Evolutionary conservation across 192 early-diverging fungal species (phyloP).

Genomic region (Obelidium mucronatum): DNA sequence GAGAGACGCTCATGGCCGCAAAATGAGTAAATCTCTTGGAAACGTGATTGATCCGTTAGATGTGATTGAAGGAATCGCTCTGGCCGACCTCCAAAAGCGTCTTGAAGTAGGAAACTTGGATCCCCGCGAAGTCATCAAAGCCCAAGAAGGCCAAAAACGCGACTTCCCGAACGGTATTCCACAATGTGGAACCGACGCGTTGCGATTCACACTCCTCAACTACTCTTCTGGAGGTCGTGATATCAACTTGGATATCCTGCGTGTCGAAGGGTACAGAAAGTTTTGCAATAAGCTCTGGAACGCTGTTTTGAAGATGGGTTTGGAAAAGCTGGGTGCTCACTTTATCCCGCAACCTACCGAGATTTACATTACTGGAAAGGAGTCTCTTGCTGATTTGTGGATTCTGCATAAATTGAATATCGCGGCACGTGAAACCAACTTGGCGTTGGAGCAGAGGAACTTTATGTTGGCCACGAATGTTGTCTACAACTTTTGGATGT

Average conservation of each 20-base stretch:
- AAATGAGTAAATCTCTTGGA: conserved; percentile 96
- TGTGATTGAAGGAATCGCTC: conserved; percentile 92
- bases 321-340: conserved; percentile 91
- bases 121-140: conserved; percentile 85
- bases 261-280: conserved; percentile 99
- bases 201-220: conserved; percentile 59
- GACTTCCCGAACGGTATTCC: conserved; percentile 98
- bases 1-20: conserved; percentile 96
- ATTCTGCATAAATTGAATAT: conserved; percentile 90
- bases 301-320: conserved; percentile 88
- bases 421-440: conserved; percentile 79
- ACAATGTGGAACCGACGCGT: conserved; percentile 94
- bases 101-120: conserved; percentile 89
- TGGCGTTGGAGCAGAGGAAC: conserved; percentile 80
- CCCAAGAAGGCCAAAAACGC: conserved; percentile 80
- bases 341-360: conserved; percentile 70
- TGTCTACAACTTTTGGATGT: conserved; percentile 93
- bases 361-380: conserved; percentile 72
- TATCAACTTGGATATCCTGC: conserved; percentile 93
- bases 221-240: conserved; percentile 74
- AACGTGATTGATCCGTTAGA: conserved; percentile 98
- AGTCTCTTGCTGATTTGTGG: conserved; percentile 91
- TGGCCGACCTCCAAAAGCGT: conserved; percentile 79
- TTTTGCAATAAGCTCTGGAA: conserved; percentile 99
- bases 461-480: conserved; percentile 92